phyloP scores from a whole-genome alignment of 2,329 filamentous ascomycete genomes.

The Fusarium compactum region DNA sequence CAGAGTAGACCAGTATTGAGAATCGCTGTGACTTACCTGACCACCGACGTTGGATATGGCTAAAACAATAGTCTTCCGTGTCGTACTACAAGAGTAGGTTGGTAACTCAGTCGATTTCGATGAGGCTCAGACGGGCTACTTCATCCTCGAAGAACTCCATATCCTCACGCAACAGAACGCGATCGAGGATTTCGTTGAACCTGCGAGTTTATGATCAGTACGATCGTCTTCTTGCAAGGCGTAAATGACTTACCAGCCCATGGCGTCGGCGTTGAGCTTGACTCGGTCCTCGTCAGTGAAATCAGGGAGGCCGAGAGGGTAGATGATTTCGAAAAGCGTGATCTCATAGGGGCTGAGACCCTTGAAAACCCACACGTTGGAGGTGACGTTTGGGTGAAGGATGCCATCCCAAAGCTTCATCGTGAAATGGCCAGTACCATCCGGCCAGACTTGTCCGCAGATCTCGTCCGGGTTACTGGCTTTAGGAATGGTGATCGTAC shows the following conservation, averaged over 20 bases:
- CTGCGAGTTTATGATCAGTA: neutral
- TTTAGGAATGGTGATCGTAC: neutral
- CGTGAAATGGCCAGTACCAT: neutral
- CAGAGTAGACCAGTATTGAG: accelerated
- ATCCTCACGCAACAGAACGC: neutral
- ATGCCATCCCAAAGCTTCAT: neutral
- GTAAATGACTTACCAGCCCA: neutral
- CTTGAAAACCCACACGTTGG: neutral
- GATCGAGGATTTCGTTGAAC: neutral
- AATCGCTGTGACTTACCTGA: neutral
- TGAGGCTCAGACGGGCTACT: neutral
- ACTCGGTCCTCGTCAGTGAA: neutral
- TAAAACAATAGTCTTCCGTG: neutral
- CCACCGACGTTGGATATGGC: neutral
- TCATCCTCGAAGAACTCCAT: neutral
- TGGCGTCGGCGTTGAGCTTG: neutral
- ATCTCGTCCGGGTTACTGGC: neutral
- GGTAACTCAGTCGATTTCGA: neutral
- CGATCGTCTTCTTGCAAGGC: accelerated
- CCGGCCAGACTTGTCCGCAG: neutral
- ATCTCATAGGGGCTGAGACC: accelerated
- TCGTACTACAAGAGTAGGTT: neutral
- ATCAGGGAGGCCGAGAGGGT: neutral
- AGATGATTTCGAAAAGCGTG: neutral
- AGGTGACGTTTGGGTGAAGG: too few relatives aligned